phyloP scores from a whole-genome alignment of 139 green algal species.

The Chlorella sp. region DNA sequence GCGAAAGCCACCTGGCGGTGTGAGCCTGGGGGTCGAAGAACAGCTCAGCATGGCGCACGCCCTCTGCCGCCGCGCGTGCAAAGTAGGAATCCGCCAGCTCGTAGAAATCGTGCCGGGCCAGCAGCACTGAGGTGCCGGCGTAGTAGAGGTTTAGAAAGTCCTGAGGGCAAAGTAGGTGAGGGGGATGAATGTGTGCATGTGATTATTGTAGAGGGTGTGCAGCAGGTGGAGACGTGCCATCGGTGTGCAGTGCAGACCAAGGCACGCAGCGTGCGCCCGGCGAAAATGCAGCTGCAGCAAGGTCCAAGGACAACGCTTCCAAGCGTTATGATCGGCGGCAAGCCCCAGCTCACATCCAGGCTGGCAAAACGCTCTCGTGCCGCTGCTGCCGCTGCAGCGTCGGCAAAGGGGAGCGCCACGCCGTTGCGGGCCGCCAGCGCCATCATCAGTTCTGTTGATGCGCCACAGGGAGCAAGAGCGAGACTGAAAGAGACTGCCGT shows the following conservation, averaged over 20 bases:
- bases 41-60: slow-evolving; percentile 62
- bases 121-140: slow-evolving; percentile 39
- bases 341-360: not conserved
- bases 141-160: slow-evolving; percentile 57
- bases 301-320: too few species aligned
- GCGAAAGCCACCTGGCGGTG: slow-evolving; percentile 27
- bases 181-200: not conserved
- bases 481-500: too few species aligned
- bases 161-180: not conserved
- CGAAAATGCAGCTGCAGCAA: too few species aligned
- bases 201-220: too few species aligned
- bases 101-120: slow-evolving; percentile 53
- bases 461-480: too few species aligned
- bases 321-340: too few species aligned
- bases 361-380: not conserved
- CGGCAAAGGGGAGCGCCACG: slow-evolving; percentile 42
- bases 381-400: not conserved
- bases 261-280: too few species aligned
- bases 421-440: slow-evolving; percentile 56
- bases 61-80: slow-evolving; percentile 42
- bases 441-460: slow-evolving; percentile 57
- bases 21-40: slow-evolving; percentile 74
- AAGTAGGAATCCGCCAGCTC: slow-evolving; percentile 56
- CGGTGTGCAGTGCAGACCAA: too few species aligned
- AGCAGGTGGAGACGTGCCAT: too few species aligned